A percentile compares a stretch with the other conserved stretches of the same genome.
These are phyloP conservation scores for Calonectria pauciramosa DNA, from an alignment of 2,329 filamentous ascomycete species.

Conservation along the genomic window DNA sequence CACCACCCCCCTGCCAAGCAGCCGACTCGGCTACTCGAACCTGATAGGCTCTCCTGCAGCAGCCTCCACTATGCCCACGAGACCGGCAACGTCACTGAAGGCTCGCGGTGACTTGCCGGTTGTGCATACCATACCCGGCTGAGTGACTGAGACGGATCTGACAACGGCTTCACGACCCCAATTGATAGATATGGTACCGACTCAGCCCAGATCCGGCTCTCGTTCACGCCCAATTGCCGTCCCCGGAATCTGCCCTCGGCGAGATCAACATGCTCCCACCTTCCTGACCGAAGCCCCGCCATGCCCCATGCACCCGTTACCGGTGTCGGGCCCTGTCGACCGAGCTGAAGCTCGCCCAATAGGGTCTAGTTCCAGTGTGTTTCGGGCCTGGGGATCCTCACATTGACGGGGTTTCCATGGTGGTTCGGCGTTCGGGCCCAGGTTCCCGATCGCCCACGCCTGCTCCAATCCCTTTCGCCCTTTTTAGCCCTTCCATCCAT, in stretches of 20 bases:
- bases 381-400: constrained; percentile 20
- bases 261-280: neutral
- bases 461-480: constrained; percentile 27
- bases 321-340: constrained; percentile 40
- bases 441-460: constrained; percentile 20
- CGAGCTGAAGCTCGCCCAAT: constrained; percentile 36
- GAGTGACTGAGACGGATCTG: constrained; percentile 3
- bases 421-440: constrained; percentile 23
- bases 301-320: constrained; percentile 19
- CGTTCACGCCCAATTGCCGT: neutral
- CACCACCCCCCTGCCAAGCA: constrained; percentile 31
- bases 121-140: constrained; percentile 12
- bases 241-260: constrained; percentile 2
- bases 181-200: constrained; percentile 1
- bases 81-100: constrained; percentile 27
- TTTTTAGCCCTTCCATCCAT: constrained; percentile 28
- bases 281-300: constrained; percentile 26
- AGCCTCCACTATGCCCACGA: constrained; percentile 22
- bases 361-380: constrained; percentile 3
- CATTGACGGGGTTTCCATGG: constrained; percentile 16
- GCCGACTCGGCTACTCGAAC: constrained; percentile 22
- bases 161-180: neutral
- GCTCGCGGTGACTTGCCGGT: constrained; percentile 40
- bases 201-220: neutral
- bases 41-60: constrained; percentile 41